These are phyloP conservation scores for Aspergillus versicolor DNA, from an alignment of 2,329 filamentous ascomycete species.

Conservation along the genomic window DNA sequence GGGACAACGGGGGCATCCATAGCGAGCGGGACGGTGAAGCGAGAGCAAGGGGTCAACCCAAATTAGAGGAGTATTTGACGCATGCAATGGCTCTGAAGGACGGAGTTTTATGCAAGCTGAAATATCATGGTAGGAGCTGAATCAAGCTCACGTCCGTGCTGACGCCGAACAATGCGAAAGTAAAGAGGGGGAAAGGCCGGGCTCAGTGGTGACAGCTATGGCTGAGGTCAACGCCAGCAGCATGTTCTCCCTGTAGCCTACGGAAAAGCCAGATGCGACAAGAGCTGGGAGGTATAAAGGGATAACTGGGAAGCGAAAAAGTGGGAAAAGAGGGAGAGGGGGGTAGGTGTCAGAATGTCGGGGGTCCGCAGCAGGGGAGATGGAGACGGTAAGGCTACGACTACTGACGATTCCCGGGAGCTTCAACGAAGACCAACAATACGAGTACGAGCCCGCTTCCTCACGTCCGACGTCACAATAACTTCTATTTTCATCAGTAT, in stretches of 20 bases:
- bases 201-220: constrained; percentile 3
- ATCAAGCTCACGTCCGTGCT: neutral
- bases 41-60: neutral
- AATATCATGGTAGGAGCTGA: neutral
- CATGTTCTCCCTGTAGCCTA: constrained; percentile 7
- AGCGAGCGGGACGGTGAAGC: constrained; percentile 4
- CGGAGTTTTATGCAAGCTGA: neutral
- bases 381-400: neutral
- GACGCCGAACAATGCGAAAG: neutral
- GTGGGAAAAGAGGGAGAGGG: neutral
- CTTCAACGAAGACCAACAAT: neutral
- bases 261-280: neutral
- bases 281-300: neutral
- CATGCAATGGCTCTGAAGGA: neutral
- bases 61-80: neutral
- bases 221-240: constrained; percentile 8
- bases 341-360: neutral
- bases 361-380: neutral
- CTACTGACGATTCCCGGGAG: neutral
- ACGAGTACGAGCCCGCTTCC: constrained; percentile 3
- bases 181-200: constrained; percentile 1
- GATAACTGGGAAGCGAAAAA: neutral
- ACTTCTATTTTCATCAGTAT: neutral
- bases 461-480: neutral
- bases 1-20: constrained; percentile 37